Conservation (phyloP, 2,329 filamentous ascomycete species). For the Exophiala bonariae region DNA sequence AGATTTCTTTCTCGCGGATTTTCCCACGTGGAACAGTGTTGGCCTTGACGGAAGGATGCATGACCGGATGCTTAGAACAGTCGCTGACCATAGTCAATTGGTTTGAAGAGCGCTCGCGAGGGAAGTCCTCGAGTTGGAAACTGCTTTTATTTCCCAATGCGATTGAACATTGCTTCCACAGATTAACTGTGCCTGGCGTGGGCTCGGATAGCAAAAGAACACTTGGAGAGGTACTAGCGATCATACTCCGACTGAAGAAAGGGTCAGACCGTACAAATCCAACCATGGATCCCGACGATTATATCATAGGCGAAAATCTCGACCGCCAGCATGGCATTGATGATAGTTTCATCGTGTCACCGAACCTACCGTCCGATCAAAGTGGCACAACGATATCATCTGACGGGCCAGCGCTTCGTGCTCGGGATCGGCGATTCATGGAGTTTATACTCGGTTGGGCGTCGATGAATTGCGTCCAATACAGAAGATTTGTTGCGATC, state of each 20-base stretch:
- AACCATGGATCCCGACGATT: neutral
- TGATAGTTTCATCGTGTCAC: conserved; percentile 5
- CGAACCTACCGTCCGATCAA: too few relatives aligned
- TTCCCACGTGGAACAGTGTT: conserved; percentile 19
- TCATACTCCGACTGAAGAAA: neutral
- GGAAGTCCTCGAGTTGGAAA: conserved; percentile 10
- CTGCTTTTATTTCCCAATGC: conserved; percentile 14
- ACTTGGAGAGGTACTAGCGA: neutral
- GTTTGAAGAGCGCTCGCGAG: conserved; percentile 10
- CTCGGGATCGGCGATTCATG: conserved; percentile 14
- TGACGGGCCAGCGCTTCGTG: neutral
- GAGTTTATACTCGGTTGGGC: conserved; percentile 21
- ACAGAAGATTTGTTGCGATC: conserved; percentile 13
- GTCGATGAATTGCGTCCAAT: conserved; percentile 5
- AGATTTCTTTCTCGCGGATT: neutral
- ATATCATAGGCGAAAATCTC: neutral
- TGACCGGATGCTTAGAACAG: conserved; percentile 1
- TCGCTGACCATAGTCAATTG: conserved; percentile 11
- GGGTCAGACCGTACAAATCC: too few relatives aligned
- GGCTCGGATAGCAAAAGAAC: neutral
- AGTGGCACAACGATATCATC: too few relatives aligned
- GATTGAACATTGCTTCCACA: conserved; percentile 11
- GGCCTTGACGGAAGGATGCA: conserved; percentile 18
- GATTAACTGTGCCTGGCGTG: too few relatives aligned
- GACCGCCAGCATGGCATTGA: neutral